Base-by-base conservation (phyloP, 2,329 filamentous ascomycete species). In the Arthroderma sp. region DNA sequence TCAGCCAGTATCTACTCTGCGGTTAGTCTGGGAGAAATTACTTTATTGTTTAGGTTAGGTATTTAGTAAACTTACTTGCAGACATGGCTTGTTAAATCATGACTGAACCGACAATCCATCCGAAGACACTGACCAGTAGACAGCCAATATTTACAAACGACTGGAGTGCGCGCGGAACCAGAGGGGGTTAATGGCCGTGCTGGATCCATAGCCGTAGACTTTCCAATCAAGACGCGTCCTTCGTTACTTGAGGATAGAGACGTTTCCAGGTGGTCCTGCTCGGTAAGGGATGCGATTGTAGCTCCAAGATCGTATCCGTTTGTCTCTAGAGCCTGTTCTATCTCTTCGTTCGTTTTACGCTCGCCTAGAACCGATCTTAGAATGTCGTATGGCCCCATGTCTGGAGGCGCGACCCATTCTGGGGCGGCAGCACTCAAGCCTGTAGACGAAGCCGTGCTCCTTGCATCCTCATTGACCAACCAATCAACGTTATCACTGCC, bases 301-400 rank as follows among this genome's bases (percentile, higher is more conserved):
- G 91, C 88, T 64, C 89, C 94, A 23, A 98, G 79, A 67, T 98
- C 93, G 68, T 96, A 98, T 58, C 87, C 87, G 69, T 96, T 91
- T 58, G 83, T 79, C 63, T 91, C 88, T 51, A 98, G 79, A 3
- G 91, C 88, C n/a, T 84, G 80, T 69, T 96, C 91, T 52, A 98
- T 91, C 71, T 98, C 93, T 55, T 97, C 91, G 66, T 97, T 91
- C 1, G 88, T 86, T 66, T 87, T 86, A 56, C 88, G 84, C 65
- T 93, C 89, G 52, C 91, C 89, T 25, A 98, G 78, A 41, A 98
- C 94, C 4, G 91, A 96, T 61, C 93, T 87, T 57, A 98, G 79
- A 82, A 98, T 97, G 69, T 98, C 93, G 72, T 96, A 95, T 0
- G 93, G 91, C 59, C 88, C 94, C 91, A 98, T 97, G 67, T 97